Evolutionary conservation across 2,329 filamentous ascomycete genomes (phyloP).

Genomic region (Epichloe amarillans): DNA sequence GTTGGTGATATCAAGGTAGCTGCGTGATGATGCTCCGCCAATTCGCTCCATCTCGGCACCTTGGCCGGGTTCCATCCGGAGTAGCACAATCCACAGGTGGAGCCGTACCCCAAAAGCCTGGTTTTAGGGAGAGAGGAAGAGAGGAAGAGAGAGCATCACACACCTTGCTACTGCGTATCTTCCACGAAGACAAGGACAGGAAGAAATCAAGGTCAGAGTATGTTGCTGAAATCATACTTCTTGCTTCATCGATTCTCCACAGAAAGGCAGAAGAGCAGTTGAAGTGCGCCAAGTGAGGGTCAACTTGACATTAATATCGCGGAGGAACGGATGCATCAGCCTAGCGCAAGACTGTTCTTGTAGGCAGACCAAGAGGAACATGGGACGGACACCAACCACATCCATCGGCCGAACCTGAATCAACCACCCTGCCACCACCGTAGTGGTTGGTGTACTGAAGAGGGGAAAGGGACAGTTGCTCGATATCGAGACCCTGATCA

Average conservation of each 20-base stretch:
- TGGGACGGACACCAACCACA: background rate
- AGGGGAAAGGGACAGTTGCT: background rate
- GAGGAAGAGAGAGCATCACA: no score
- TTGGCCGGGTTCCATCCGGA: constrained; percentile 2
- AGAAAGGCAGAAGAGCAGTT: no score
- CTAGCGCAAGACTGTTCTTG: no score
- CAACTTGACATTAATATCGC: background rate
- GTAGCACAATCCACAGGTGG: constrained; percentile 1
- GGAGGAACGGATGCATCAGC: background rate
- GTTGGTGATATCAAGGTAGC: background rate
- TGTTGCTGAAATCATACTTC: no score
- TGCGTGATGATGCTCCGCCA: background rate
- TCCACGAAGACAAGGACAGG: no score
- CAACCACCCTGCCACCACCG: background rate
- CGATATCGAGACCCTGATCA: background rate
- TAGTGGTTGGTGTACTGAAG: background rate
- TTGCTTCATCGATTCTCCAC: no score
- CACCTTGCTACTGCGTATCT: no score
- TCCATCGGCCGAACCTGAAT: background rate
- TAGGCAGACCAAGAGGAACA: background rate
- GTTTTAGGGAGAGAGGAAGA: background rate
- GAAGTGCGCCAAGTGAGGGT: background rate
- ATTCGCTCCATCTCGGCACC: background rate
- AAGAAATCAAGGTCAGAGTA: no score
- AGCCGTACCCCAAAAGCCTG: constrained; percentile 1